Evolutionary conservation across 176 grass and related monocot species (phyloP).

Genomic region (Aechmea fasciata): DNA sequence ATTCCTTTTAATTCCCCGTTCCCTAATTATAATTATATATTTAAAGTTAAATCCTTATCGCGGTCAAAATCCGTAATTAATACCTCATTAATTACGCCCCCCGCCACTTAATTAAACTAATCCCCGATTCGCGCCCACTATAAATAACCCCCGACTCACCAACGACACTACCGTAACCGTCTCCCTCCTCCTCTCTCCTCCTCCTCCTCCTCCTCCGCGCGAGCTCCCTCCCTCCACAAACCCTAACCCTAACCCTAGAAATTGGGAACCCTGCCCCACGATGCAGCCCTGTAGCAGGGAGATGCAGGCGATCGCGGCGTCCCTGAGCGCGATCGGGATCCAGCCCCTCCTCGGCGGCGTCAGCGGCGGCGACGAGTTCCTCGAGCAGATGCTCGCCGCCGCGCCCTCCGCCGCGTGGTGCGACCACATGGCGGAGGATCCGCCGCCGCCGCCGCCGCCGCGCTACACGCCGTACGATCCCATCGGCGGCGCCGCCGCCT

Average conservation of each 20-base stretch:
- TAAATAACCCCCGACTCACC: not conserved
- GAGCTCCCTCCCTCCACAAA: conserved; percentile 2
- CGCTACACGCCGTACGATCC: conserved; percentile 41
- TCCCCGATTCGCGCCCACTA: too few species aligned
- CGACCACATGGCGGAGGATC: conserved; percentile 34
- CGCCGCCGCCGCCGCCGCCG: conserved; percentile 17
- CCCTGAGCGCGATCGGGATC: conserved; percentile 1
- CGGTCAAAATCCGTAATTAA: too few species aligned
- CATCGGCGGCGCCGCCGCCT: conserved; percentile 52
- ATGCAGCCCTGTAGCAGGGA: conserved; percentile 20
- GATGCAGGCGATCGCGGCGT: conserved; percentile 14
- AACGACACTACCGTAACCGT: not conserved
- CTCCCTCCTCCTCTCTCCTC: conserved; percentile 12
- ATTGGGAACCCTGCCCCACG: not conserved
- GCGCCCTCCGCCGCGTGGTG: conserved; percentile 54
- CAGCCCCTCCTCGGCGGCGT: conserved; percentile 6
- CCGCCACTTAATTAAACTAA: not conserved
- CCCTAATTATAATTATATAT: too few species aligned
- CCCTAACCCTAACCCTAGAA: not conserved
- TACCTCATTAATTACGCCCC: not conserved
- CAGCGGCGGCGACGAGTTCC: conserved; percentile 67
- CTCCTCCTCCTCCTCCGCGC: conserved; percentile 7
- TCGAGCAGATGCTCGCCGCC: conserved; percentile 83
- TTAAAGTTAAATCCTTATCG: too few species aligned
- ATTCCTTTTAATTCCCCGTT: too few species aligned